phyloP scores from a whole-genome alignment of 1,284 basidiomycete genomes.

The Marasmius tenuissimus region DNA sequence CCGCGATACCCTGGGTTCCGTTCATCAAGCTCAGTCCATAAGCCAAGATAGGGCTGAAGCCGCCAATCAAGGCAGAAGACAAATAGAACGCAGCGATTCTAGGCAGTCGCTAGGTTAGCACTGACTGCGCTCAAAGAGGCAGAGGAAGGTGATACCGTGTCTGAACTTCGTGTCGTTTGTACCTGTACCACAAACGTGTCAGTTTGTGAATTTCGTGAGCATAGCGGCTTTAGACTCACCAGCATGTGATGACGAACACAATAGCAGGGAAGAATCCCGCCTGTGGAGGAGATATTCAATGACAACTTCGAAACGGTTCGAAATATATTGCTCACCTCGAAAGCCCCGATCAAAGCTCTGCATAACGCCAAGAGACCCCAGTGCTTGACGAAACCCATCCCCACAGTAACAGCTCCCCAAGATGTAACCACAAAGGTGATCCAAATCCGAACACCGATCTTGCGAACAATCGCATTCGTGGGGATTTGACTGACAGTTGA shows the following conservation, averaged over 20 bases:
- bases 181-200: conserved; percentile 2
- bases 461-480: conserved; percentile 36
- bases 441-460: conserved; percentile 39
- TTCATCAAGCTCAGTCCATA: conserved; percentile 12
- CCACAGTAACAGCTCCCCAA: conserved; percentile 36
- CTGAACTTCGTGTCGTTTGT: conserved; percentile 15
- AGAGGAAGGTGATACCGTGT: conserved; percentile 2
- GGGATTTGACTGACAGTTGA: conserved; percentile 34
- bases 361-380: conserved; percentile 23
- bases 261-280: conserved; percentile 16
- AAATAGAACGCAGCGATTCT: conserved; percentile 16
- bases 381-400: conserved; percentile 20
- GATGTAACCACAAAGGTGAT: conserved; percentile 34
- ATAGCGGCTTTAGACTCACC: conserved; percentile 1
- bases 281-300: not conserved
- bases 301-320: not conserved
- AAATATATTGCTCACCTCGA: conserved; percentile 20
- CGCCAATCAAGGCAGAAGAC: conserved; percentile 11
- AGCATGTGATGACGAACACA: conserved; percentile 16
- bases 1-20: conserved; percentile 5
- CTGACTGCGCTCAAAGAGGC: not conserved
- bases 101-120: not conserved
- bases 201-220: not conserved
- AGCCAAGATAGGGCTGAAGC: conserved; percentile 14
- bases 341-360: conserved; percentile 23